These are phyloP conservation scores for Diplodia scrobiculata DNA, from an alignment of 2,329 filamentous ascomycete genomes.

Conservation along the genomic window DNA sequence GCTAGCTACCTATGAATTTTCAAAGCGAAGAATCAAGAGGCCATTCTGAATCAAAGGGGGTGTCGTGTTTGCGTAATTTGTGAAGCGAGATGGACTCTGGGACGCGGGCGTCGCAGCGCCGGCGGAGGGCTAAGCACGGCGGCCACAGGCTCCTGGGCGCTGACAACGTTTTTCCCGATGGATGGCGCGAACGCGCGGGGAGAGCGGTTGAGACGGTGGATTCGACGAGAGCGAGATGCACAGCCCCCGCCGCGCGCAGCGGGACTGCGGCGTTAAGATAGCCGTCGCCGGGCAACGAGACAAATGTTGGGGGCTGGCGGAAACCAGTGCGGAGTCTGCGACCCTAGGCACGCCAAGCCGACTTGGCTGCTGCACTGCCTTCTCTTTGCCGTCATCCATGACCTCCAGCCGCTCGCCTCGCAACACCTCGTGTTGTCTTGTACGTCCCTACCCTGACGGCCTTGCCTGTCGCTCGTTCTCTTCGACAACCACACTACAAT, in stretches of 20 bases:
- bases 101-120: conserved; percentile 13
- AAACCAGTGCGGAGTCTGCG: conserved; percentile 8
- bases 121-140: neutral
- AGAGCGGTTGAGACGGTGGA: neutral
- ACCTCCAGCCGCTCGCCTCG: conserved; percentile 18
- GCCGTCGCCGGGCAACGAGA: conserved; percentile 13
- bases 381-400: conserved; percentile 21
- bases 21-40: conserved; percentile 12
- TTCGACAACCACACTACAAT: neutral
- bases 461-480: conserved; percentile 21
- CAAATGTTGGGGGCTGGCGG: conserved; percentile 12
- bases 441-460: conserved; percentile 8
- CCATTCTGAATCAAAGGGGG: conserved; percentile 25
- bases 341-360: conserved; percentile 12
- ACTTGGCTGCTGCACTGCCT: conserved; percentile 24
- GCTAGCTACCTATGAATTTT: neutral
- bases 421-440: conserved; percentile 21
- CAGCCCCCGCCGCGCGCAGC: conserved; percentile 4
- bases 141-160: neutral
- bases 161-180: neutral
- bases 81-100: conserved; percentile 23
- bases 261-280: conserved; percentile 2
- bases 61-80: conserved; percentile 19
- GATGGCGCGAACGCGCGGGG: neutral
- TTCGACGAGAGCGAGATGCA: neutral